phyloP scores from a whole-genome alignment of 148 eudicot species.

The Arctostaphylos glauca region DNA sequence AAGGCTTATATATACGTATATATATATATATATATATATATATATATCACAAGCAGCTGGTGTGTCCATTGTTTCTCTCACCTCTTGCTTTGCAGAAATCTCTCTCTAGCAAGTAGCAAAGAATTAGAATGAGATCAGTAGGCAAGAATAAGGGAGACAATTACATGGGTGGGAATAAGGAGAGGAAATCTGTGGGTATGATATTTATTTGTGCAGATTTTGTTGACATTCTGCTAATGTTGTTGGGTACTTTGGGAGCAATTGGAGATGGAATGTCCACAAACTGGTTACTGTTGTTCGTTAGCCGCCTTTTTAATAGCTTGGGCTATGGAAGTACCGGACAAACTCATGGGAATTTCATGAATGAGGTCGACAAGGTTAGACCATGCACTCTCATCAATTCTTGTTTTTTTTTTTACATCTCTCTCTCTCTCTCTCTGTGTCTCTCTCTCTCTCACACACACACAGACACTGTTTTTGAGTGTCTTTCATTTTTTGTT shows the following conservation, averaged over 20 bases:
- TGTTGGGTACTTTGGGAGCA: constrained; percentile 78
- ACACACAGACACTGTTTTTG: not conserved
- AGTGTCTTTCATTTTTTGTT: constrained; percentile 13
- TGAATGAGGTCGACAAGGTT: constrained; percentile 80
- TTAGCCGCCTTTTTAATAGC: constrained; percentile 70
- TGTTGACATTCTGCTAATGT: constrained; percentile 62
- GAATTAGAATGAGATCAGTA: constrained; percentile 18
- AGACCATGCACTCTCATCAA: no score
- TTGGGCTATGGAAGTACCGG: constrained; percentile 63
- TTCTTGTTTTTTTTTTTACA: no score
- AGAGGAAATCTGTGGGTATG: constrained; percentile 31
- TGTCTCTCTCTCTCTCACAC: not conserved
- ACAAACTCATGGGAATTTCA: constrained; percentile 42
- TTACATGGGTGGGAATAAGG: constrained; percentile 14
- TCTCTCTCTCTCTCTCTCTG: no score
- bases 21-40: no score
- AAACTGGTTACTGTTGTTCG: constrained; percentile 62
- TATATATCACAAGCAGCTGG: not conserved
- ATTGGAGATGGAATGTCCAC: constrained; percentile 97
- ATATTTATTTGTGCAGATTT: constrained; percentile 65
- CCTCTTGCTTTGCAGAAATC: constrained; percentile 1
- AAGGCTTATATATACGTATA: not conserved
- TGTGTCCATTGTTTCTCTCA: not conserved
- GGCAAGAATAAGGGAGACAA: constrained; percentile 18
- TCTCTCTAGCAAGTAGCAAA: not conserved